phyloP scores from a whole-genome alignment of 2,329 filamentous ascomycete species.

The Mycocentrospora acerina region DNA sequence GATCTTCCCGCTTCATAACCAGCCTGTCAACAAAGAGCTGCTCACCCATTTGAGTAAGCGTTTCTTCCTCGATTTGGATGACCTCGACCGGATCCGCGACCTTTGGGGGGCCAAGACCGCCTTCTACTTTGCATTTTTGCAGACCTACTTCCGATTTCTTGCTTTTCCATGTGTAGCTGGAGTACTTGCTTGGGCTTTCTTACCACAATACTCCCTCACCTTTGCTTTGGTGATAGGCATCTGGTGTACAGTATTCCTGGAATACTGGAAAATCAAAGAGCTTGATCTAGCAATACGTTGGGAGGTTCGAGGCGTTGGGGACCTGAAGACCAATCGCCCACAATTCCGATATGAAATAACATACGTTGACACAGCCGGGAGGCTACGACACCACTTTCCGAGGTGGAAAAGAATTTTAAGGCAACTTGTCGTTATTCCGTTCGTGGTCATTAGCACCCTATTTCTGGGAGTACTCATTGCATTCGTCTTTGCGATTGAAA shows the following conservation, averaged over 20 bases:
- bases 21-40: slow-evolving; percentile 72
- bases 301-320: slow-evolving; percentile 33
- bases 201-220: slow-evolving; percentile 32
- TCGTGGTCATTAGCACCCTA: slow-evolving; percentile 28
- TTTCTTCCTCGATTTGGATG: slow-evolving; percentile 64
- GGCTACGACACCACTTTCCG: slow-evolving; percentile 29
- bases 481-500: slow-evolving; percentile 34
- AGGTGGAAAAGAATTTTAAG: slow-evolving; percentile 32
- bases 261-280: slow-evolving; percentile 40
- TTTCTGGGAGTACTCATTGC: slow-evolving; percentile 31
- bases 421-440: slow-evolving; percentile 35
- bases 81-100: slow-evolving; percentile 74
- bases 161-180: slow-evolving; percentile 34
- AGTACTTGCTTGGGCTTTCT: slow-evolving; percentile 31
- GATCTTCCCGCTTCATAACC: slow-evolving; percentile 79
- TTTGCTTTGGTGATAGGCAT: slow-evolving; percentile 35
- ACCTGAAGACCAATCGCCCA: slow-evolving; percentile 33
- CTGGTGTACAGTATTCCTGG: slow-evolving; percentile 39
- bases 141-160: slow-evolving; percentile 35
- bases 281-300: slow-evolving; percentile 36
- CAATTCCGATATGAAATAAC: slow-evolving; percentile 29
- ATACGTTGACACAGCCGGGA: slow-evolving; percentile 26
- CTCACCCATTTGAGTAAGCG: slow-evolving; percentile 74
- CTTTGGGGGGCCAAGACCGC: slow-evolving; percentile 70
- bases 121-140: slow-evolving; percentile 40